These are phyloP conservation scores for Hymenoscyphus salicellus DNA, from an alignment of 2,329 filamentous ascomycete genomes.

Conservation along the genomic window DNA sequence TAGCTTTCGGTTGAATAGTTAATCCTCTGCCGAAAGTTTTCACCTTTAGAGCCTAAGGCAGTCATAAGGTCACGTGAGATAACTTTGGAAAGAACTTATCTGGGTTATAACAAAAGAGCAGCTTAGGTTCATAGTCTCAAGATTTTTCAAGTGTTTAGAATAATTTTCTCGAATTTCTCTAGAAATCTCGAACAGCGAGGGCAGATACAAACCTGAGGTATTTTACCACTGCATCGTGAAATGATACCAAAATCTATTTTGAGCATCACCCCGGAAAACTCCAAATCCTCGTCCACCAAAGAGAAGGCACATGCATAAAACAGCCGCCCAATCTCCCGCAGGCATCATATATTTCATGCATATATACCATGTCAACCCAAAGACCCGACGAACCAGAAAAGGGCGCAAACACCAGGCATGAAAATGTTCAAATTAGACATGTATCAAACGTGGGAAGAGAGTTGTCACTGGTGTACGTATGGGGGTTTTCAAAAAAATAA, in stretches of 20 bases:
- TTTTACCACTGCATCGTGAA: not conserved
- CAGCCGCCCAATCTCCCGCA: not conserved
- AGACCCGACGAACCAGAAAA: not conserved
- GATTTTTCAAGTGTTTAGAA: no score
- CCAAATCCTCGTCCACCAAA: not conserved
- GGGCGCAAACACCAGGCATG: not conserved
- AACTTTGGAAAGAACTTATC: no score
- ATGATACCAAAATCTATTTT: not conserved
- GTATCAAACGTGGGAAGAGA: not conserved
- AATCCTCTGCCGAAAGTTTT: not conserved
- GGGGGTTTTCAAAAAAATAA: no score
- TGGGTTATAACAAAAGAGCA: no score
- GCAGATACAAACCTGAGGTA: not conserved
- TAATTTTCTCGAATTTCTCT: no score
- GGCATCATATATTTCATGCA: not conserved
- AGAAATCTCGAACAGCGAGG: no score
- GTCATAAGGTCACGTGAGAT: no score
- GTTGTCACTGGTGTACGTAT: not conserved
- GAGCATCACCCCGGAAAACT: not conserved
- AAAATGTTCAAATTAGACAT: not conserved
- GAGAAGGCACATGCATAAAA: not conserved
- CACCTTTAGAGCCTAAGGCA: not conserved
- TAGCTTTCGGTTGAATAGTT: not conserved
- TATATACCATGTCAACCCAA: not conserved
- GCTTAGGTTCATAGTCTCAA: no score